phyloP scores from a whole-genome alignment of 2,329 filamentous ascomycete genomes.

The Fonsecaea erecta region DNA sequence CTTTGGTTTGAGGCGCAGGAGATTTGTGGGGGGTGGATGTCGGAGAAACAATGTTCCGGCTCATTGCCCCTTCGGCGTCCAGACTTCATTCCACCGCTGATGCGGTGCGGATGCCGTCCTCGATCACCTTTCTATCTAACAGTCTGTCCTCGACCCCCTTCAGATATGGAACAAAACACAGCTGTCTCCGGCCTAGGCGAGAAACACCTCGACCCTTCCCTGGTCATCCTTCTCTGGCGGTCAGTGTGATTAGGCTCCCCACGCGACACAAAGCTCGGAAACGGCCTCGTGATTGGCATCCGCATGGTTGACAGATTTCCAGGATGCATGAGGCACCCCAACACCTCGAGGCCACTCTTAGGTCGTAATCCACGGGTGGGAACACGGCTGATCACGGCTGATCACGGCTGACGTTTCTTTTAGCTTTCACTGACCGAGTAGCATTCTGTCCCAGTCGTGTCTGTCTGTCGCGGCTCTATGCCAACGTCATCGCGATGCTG shows the following conservation, averaged over 20 bases:
- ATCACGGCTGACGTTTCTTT: neutral
- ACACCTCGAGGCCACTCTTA: slow-evolving; percentile 1
- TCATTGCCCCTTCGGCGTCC: neutral
- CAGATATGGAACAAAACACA: neutral
- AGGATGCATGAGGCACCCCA: slow-evolving; percentile 22
- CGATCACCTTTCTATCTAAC: neutral
- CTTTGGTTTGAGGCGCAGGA: neutral
- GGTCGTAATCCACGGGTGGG: neutral
- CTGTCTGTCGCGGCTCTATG: neutral
- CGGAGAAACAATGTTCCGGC: neutral
- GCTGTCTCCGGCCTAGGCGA: neutral
- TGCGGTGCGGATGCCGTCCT: neutral
- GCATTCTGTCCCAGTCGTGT: neutral
- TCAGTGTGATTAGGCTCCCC: neutral
- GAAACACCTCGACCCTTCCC: neutral
- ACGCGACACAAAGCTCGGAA: slow-evolving; percentile 26
- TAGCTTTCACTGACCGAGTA: neutral
- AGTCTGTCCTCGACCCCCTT: neutral
- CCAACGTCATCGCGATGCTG: neutral
- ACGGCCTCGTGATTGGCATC: slow-evolving; percentile 33
- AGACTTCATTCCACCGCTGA: neutral
- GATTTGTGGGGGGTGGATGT: neutral
- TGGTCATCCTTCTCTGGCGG: neutral
- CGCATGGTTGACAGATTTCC: slow-evolving; percentile 36
- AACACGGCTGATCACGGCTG: neutral